A percentile compares a stretch with the other conserved stretches of the same genome.
Evolutionary conservation across 148 eudicot species (phyloP).

Genomic region (Fallopia convolvulus): DNA sequence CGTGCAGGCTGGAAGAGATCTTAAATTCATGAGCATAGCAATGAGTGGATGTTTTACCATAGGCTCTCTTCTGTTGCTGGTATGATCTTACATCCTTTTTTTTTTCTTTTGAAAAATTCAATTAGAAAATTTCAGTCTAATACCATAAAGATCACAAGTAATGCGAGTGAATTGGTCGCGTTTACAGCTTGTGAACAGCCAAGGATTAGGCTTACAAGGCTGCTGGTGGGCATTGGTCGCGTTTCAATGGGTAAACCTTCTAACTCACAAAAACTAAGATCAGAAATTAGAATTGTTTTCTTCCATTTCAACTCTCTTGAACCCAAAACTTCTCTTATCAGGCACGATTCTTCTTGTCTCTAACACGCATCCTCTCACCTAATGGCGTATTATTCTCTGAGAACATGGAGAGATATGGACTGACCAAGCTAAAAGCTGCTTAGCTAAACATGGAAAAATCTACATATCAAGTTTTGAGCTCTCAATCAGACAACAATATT

Average conservation of each 20-base stretch:
- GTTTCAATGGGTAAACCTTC: constrained; percentile 40
- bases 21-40: constrained; percentile 62
- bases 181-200: constrained; percentile 30
- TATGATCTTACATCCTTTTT: constrained; percentile 18
- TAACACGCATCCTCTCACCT: constrained; percentile 53
- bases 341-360: constrained; percentile 23
- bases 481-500: not conserved
- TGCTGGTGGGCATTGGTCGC: constrained; percentile 47
- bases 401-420: constrained; percentile 32
- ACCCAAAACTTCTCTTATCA: not conserved
- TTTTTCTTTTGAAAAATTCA: no score
- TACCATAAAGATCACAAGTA: not conserved
- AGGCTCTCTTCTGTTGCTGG: constrained; percentile 67
- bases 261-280: not conserved
- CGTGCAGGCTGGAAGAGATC: constrained; percentile 86
- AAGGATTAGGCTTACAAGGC: constrained; percentile 34
- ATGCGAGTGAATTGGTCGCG: not conserved
- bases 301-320: not conserved
- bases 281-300: not conserved
- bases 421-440: constrained; percentile 41
- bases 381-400: constrained; percentile 61
- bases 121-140: not conserved
- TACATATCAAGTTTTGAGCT: not conserved
- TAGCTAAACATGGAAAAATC: constrained; percentile 17
- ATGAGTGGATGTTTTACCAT: constrained; percentile 66